Evolutionary conservation across 2,329 filamentous ascomycete species (phyloP), one percentile per base, ranked within the genome.

Genomic region (Volutella citrinella): DNA sequence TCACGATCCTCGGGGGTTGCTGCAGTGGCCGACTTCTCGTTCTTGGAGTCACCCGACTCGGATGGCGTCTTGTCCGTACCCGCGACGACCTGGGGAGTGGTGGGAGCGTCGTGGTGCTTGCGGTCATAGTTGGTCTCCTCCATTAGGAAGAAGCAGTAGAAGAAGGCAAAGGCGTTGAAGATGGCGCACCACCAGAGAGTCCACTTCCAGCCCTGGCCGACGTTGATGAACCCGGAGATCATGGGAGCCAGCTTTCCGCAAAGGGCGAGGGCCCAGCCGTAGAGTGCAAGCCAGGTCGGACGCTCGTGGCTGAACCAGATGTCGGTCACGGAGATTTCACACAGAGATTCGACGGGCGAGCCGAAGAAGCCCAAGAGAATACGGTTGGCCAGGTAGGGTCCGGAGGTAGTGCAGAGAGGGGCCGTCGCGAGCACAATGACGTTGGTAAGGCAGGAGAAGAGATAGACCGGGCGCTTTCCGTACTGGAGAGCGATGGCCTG

Each of bases 81-180:
- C 5, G 15, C 24, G 5, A 13, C 4, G 12, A 7, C 17, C 13
- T n/a, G 8, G n/a, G n/a, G n/a, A n/a, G n/a, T n/a, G 7, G 22
- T 7, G 7, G 32, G 14, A 2, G 21, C 16, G 14, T 44, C 30
- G 3, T 31, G 27, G 19, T 41, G 35, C 20, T 43, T 31, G 30
- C 31, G 46, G 23, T 65, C 52, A 42, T 75, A 77, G 18, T 64
- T 63, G 4, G 72, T 73, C 51, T 78, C 74, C 45, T 77, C 73
- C 32, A 76, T 72, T 32, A 76, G 62, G 30, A 78, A 60, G 54
- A 77, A 75, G 13, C 53, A 53, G 29, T 49, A 50, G 4, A 62
- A 30, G n/a, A 59, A 48, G 5, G 44, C 50, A 7, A 55, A 38
- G 3, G 36, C 56, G 22, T 47, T 48, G 16, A 49, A 57, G 9